Percentiles rank a stretch among this genome's conserved stretches.
Evolutionary conservation across 208 protist genomes (phyloP).

Genomic region (Acanthamoeba culbertsoni): DNA sequence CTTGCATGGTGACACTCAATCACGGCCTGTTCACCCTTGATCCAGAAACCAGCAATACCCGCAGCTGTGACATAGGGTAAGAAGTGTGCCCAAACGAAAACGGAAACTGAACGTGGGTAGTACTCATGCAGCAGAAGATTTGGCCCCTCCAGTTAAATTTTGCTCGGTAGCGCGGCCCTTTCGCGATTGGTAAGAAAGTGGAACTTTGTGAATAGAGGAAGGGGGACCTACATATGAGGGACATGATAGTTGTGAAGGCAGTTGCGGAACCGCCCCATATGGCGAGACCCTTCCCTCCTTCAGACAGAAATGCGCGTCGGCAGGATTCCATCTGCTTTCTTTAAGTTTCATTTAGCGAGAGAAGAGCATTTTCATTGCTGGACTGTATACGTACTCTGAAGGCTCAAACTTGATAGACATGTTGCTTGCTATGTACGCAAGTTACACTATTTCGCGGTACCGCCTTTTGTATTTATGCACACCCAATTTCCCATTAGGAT

Average conservation of each 20-base stretch:
- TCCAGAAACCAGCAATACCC: conserved; percentile 15
- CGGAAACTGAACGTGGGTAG: too few relatives aligned
- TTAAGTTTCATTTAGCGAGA: not conserved
- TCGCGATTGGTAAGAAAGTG: not conserved
- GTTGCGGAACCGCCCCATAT: not conserved
- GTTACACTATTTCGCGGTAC: not conserved
- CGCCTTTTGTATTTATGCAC: not conserved
- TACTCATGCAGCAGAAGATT: conserved; percentile 29
- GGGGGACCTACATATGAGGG: not conserved
- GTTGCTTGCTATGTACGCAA: not conserved
- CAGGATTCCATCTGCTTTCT: not conserved
- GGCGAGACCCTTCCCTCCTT: not conserved
- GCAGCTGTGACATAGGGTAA: not conserved
- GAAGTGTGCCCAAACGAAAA: not conserved
- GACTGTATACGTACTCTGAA: not conserved
- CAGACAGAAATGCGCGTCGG: not conserved
- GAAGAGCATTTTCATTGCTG: too few relatives aligned
- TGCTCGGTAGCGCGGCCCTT: not conserved
- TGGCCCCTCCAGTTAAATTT: conserved; percentile 13
- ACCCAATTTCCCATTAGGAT: not conserved
- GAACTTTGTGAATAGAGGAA: not conserved
- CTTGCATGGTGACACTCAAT: not conserved
- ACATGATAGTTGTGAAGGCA: not conserved
- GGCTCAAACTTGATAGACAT: not conserved
- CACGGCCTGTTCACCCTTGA: conserved; percentile 2